A percentile compares a stretch with the other conserved stretches of the same genome.
Conservation (phyloP, 345 rosid species). For the Viola odorata region DNA sequence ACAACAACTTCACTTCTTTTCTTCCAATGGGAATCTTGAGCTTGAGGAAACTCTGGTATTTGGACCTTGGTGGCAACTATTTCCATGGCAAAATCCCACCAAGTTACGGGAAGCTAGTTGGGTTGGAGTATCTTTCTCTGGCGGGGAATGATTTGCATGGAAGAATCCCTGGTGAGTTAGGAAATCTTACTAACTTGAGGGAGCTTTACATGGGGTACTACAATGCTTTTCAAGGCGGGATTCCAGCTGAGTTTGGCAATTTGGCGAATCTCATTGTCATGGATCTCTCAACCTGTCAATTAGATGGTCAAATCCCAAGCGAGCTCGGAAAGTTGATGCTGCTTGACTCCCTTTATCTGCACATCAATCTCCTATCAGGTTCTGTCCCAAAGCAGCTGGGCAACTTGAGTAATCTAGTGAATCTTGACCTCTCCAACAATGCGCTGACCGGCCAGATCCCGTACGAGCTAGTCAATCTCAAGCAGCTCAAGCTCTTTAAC, state of each 20-base stretch:
- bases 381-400: constrained; percentile 62
- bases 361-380: constrained; percentile 62
- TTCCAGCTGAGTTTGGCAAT: constrained; percentile 62
- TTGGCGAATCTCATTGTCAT: constrained; percentile 55
- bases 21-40: constrained; percentile 44
- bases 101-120: constrained; percentile 47
- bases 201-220: constrained; percentile 67
- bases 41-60: constrained; percentile 41
- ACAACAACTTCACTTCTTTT: constrained; percentile 70
- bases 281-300: constrained; percentile 71
- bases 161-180: constrained; percentile 58
- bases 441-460: constrained; percentile 73
- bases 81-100: constrained; percentile 64
- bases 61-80: constrained; percentile 86
- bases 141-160: constrained; percentile 78
- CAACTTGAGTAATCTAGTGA: constrained; percentile 57
- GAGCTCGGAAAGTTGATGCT: constrained; percentile 60
- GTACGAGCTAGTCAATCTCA: constrained; percentile 51
- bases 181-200: constrained; percentile 56
- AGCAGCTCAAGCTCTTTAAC: constrained; percentile 54
- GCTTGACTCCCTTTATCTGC: constrained; percentile 63
- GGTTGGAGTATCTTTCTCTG: constrained; percentile 59
- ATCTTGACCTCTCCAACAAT: constrained; percentile 77
- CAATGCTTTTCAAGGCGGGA: constrained; percentile 65
- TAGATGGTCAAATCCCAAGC: constrained; percentile 64